phyloP scores from a whole-genome alignment of 139 green algal species.

The Monoraphidium neglectum region DNA sequence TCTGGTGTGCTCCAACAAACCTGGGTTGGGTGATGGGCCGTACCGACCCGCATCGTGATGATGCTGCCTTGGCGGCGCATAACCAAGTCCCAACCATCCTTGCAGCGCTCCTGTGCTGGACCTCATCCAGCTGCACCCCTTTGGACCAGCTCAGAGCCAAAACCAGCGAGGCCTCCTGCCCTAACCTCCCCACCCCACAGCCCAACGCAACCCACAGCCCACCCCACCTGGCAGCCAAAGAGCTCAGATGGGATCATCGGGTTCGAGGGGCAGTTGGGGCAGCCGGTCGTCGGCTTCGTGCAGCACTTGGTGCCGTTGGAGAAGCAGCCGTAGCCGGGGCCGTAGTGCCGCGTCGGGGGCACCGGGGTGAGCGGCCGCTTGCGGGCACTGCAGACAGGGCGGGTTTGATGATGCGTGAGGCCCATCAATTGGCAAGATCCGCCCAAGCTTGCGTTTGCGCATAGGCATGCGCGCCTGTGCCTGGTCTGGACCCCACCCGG shows the following conservation, averaged over 20 bases:
- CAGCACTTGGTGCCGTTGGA: slow-evolving; percentile 19
- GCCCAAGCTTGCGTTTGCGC: too few relatives aligned
- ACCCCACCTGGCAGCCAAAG: slow-evolving; percentile 13
- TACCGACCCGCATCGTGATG: not conserved
- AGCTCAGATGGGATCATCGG: slow-evolving; percentile 12
- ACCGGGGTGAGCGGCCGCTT: slow-evolving; percentile 1
- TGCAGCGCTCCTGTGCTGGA: too few relatives aligned
- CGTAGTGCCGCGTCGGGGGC: not conserved
- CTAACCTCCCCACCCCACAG: not conserved
- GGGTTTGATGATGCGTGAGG: too few relatives aligned
- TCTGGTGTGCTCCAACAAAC: not conserved
- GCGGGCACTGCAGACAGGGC: not conserved
- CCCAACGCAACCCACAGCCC: not conserved
- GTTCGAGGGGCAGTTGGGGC: not conserved
- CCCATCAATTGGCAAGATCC: too few relatives aligned
- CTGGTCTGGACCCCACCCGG: too few relatives aligned
- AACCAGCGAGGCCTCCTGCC: not conserved
- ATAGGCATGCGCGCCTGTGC: too few relatives aligned
- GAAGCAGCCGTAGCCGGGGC: slow-evolving; percentile 16
- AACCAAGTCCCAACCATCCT: too few relatives aligned
- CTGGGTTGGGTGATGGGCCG: not conserved
- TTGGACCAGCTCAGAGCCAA: not conserved
- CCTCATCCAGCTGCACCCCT: too few relatives aligned
- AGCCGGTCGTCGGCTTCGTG: not conserved
- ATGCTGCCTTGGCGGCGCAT: not conserved